Conservation (phyloP, 179 eudicot species). For the Vitellaria paradoxa region DNA sequence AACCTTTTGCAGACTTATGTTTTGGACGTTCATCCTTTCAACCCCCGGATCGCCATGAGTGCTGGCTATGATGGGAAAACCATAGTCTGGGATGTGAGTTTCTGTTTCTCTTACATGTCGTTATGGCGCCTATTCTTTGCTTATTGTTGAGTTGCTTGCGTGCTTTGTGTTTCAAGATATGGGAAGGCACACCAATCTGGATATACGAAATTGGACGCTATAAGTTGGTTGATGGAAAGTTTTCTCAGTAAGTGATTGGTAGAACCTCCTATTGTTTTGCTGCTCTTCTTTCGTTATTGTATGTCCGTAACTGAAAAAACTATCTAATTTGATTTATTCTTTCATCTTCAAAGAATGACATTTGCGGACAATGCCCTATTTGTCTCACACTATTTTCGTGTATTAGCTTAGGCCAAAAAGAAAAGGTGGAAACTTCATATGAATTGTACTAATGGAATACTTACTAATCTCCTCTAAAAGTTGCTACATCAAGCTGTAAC, state of each 20-base stretch:
- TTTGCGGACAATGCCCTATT: constrained; percentile 1
- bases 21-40: constrained; percentile 97
- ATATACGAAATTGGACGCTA: constrained; percentile 83
- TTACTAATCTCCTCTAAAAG: background rate
- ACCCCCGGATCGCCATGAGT: constrained; percentile 98
- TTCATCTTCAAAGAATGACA: background rate
- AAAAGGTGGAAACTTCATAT: background rate
- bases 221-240: constrained; percentile 93
- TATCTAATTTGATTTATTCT: background rate
- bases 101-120: constrained; percentile 6
- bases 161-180: constrained; percentile 51
- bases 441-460: no score
- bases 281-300: background rate
- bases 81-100: constrained; percentile 94
- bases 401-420: background rate
- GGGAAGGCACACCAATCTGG: constrained; percentile 95
- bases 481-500: background rate
- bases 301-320: background rate
- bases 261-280: background rate
- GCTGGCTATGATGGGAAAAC: constrained; percentile 98
- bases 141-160: constrained; percentile 6
- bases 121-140: background rate
- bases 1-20: constrained; percentile 69
- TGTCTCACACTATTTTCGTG: background rate
- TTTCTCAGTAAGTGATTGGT: constrained; percentile 73